These are phyloP conservation scores for Helotiales sp. DNA, from an alignment of 2,329 filamentous ascomycete genomes.

Conservation along the genomic window DNA sequence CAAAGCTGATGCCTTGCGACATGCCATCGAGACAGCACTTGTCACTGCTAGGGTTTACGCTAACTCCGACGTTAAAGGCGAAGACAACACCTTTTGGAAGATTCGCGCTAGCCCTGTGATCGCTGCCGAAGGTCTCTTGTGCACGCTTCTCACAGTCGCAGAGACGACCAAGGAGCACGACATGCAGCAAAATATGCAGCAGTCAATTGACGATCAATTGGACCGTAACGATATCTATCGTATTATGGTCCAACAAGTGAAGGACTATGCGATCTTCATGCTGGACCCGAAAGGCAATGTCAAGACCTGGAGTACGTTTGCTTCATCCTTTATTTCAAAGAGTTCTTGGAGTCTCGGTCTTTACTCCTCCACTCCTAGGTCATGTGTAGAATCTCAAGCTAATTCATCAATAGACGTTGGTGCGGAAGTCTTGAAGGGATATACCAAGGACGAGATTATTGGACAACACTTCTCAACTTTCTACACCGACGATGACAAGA, in stretches of 20 bases:
- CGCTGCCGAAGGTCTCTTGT: slow-evolving; percentile 39
- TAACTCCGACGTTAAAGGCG: slow-evolving; percentile 34
- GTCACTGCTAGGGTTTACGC: slow-evolving; percentile 27
- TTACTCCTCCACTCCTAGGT: too few relatives aligned
- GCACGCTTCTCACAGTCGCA: slow-evolving; percentile 41
- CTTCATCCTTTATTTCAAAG: too few relatives aligned
- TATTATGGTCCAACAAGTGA: slow-evolving; percentile 61
- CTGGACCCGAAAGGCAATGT: slow-evolving; percentile 56
- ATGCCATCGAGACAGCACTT: slow-evolving; percentile 6
- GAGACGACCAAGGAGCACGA: background rate
- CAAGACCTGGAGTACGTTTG: slow-evolving; percentile 57
- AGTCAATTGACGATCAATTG: slow-evolving; percentile 41
- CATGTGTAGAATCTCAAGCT: too few relatives aligned
- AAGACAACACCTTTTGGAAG: slow-evolving; percentile 32
- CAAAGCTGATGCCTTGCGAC: slow-evolving; percentile 36
- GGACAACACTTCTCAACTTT: slow-evolving; percentile 59
- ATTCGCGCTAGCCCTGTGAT: slow-evolving; percentile 45
- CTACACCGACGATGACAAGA: slow-evolving; percentile 52
- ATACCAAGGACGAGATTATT: slow-evolving; percentile 53
- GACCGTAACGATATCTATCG: slow-evolving; percentile 56
- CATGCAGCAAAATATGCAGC: background rate
- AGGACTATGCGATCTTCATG: slow-evolving; percentile 64
- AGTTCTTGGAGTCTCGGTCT: too few relatives aligned
- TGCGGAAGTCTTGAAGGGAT: slow-evolving; percentile 56
- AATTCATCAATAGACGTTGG: too few relatives aligned